Evolutionary conservation across 257 asterid species (phyloP), one percentile per base, ranked within the genome.

Genomic region (Solanum chaucha): DNA sequence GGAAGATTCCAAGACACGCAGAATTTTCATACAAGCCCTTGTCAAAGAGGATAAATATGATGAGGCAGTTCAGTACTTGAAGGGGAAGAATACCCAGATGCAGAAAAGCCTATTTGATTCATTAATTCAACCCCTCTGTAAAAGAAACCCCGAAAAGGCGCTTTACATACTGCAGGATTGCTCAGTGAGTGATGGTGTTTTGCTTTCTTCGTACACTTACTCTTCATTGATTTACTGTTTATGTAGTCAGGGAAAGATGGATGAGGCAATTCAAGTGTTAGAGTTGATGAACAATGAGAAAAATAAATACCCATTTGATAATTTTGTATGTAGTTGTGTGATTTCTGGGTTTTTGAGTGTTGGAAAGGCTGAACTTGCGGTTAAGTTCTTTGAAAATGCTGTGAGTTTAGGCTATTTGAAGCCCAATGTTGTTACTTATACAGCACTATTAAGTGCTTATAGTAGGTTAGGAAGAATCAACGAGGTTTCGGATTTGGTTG

Each of bases 251-350:
- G 96, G 93, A 87, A 91, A 84, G 87, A 92, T 93, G 94, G 93
- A 92, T 87, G 91, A 92, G 65, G 98, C 90, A 30, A 90, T 93
- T 86, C 94, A 95, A 90, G 92, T 93, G 89, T 87, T 96, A 65
- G 92, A 91, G 87, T 87, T 94, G 87, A 93, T 93, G 94, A 87
- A 89, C 72, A 92, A 87, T 81, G 94, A 91, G 85, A 92, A 82
- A 91, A 87, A 89, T 72, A 90, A 87, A 48, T 94, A 87, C 89
- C 96, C 95, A 85, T 93, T 92, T 86, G 90, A 92, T 88, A 95
- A 96, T 91, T 93, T 88, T 90, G 94, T 94, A 9, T 92, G 94
- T 83, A 96, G 96, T 87, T 93, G 94, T 89, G 99, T 94, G 90
- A 91, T 96, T 91, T 90, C 91, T 85, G 98, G 98, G 32, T 94